Evolutionary conservation across 192 early-diverging fungal species (phyloP).

Genomic region (Coemansia aciculifera): DNA sequence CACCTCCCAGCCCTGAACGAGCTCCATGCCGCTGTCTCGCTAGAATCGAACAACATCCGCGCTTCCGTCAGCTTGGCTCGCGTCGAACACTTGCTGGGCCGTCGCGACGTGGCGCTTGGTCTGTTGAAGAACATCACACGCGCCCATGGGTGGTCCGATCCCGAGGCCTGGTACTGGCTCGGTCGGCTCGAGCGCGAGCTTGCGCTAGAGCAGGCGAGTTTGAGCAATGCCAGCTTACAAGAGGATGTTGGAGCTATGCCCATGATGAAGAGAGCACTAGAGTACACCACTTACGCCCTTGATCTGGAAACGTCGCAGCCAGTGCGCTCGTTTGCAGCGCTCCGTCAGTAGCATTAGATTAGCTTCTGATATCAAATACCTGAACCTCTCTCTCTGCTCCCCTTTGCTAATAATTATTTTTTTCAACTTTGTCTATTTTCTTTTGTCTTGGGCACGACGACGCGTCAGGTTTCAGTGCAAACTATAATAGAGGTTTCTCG

Average conservation of each 20-base stretch:
- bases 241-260: slow-evolving; percentile 1
- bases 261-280: slow-evolving; percentile 33
- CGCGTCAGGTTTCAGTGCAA: too few species aligned
- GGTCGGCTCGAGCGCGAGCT: slow-evolving; percentile 51
- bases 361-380: too few species aligned
- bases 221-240: neutral
- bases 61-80: slow-evolving; percentile 48
- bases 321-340: slow-evolving; percentile 33
- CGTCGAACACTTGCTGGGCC: slow-evolving; percentile 42
- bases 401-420: too few species aligned
- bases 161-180: slow-evolving; percentile 57
- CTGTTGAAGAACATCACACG: slow-evolving; percentile 53
- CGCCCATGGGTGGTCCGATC: slow-evolving; percentile 55
- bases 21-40: slow-evolving; percentile 51
- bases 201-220: slow-evolving; percentile 24
- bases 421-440: too few species aligned
- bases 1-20: slow-evolving; percentile 41
- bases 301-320: slow-evolving; percentile 55
- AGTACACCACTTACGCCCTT: slow-evolving; percentile 46
- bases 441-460: too few species aligned
- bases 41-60: slow-evolving; percentile 43
- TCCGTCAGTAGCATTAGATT: slow-evolving; percentile 15
- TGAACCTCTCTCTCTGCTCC: neutral
- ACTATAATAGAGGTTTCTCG: neutral
- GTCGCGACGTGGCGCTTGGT: slow-evolving; percentile 49